Base-by-base conservation (phyloP, 129 eudicot species). In the Tanacetum coccineum region DNA sequence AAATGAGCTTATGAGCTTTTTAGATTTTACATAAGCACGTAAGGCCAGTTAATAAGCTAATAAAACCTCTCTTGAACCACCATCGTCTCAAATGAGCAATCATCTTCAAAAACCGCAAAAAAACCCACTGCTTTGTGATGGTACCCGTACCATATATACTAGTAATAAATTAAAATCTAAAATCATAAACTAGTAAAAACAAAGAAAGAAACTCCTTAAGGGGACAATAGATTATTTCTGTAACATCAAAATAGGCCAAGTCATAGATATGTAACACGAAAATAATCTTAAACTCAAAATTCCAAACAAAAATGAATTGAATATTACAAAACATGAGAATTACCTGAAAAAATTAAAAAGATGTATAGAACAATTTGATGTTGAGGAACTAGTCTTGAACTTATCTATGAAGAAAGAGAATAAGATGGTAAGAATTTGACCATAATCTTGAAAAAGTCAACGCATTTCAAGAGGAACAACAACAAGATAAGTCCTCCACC, bases 391-490 rank as follows among this genome's bases (percentile, higher is more conserved):
- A 9, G 42, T 36, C 42, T 36, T 36, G 8, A 36, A 36, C 9
- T 36, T 9, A 36, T 6, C 42, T 69, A 19, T 69, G 55, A 69
- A 57, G 56, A 64, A 58, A 42, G 74, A 56, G 15, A 42, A 70
- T 13, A 36, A 56, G 57, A 70, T 26, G 20, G 32, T 70, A 70
- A 36, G 67, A 66, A 66, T 46, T 70, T 59, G 75, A 70, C 67
- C 59, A 46, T 30, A 40, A n/a, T 36, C 42, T 39, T 68, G 25
- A 17, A 39, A 59, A 69, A 66, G 70, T 66, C 59, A 49, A 66
- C 36, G 11, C 69, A 7, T 46, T 64, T 26, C 56, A 46, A 12
- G 49, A 66, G 32, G 15, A 66, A 13, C n/a, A 48, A 51, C 25
- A 48, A 69, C 13, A 13, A 68, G 73, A 68, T 68, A 68, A 54